Evolutionary conservation across 1,284 basidiomycete genomes (phyloP).

Genomic region (Vanrija sp.): DNA sequence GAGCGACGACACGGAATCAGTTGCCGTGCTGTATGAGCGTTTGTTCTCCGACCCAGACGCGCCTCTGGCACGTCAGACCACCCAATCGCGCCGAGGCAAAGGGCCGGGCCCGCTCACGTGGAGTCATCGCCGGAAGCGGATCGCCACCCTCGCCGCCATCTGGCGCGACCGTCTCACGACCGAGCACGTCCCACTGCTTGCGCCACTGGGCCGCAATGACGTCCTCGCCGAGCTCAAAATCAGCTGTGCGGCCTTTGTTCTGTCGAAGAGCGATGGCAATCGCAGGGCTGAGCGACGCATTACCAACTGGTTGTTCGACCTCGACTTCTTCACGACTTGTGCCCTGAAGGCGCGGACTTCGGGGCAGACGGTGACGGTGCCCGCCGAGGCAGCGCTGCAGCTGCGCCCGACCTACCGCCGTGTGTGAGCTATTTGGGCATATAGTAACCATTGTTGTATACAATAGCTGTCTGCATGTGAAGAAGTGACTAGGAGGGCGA

Average conservation of each 20-base stretch:
- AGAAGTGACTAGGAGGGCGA: too few relatives aligned
- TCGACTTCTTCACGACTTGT: constrained; percentile 32
- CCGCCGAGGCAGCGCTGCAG: not conserved
- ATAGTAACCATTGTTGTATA: too few relatives aligned
- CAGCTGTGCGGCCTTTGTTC: not conserved
- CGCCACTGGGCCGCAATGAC: not conserved
- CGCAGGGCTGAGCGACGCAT: not conserved
- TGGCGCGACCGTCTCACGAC: constrained; percentile 17
- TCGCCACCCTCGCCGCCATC: constrained; percentile 13
- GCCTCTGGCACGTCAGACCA: too few relatives aligned
- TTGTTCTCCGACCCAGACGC: not conserved
- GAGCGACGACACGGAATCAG: not conserved
- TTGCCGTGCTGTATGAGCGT: constrained; percentile 1
- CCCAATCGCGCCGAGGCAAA: too few relatives aligned
- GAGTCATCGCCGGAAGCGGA: too few relatives aligned
- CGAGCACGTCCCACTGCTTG: not conserved
- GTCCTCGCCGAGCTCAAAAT: constrained; percentile 8
- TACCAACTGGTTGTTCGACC: constrained; percentile 25
- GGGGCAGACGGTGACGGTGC: not conserved
- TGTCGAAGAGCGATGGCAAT: constrained; percentile 1
- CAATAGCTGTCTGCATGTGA: too few relatives aligned
- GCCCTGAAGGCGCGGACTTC: constrained; percentile 21
- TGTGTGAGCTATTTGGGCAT: too few relatives aligned
- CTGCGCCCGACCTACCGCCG: not conserved
- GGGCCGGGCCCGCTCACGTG: too few relatives aligned